These are phyloP conservation scores for Acer negundo DNA, from an alignment of 345 rosid genomes.

Conservation along the genomic window DNA sequence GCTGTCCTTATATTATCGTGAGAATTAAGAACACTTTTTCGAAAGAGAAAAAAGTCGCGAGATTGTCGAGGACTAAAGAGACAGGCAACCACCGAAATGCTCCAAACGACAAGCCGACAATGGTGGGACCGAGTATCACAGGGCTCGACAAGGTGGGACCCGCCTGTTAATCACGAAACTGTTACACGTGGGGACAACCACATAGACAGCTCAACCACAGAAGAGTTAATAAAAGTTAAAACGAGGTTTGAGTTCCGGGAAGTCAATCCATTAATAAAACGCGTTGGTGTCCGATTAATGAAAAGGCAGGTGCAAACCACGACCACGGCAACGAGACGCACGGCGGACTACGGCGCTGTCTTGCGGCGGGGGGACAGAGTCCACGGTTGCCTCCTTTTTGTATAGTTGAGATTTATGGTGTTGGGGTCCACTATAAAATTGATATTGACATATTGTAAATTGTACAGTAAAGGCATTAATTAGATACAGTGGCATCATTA, in stretches of 20 bases:
- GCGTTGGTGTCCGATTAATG: slow-evolving; percentile 13
- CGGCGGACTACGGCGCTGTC: slow-evolving; percentile 24
- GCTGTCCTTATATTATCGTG: not conserved
- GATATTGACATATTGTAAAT: too few species aligned
- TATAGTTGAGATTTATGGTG: not conserved
- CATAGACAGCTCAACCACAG: slow-evolving; percentile 7
- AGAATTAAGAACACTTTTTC: not conserved
- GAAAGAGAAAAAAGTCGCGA: not conserved
- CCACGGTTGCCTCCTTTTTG: not conserved
- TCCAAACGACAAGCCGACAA: slow-evolving; percentile 57
- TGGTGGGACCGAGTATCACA: slow-evolving; percentile 26
- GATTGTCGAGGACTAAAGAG: not conserved
- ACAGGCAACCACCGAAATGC: slow-evolving; percentile 15
- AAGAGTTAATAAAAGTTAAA: too few species aligned
- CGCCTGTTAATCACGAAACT: not conserved
- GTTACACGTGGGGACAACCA: slow-evolving; percentile 15
- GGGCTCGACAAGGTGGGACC: slow-evolving; percentile 28
- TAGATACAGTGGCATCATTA: not conserved
- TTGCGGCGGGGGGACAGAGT: slow-evolving; percentile 6
- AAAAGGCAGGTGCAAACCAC: too few species aligned
- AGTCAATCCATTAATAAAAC: slow-evolving; percentile 1
- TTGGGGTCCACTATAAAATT: not conserved
- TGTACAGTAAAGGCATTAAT: not conserved
- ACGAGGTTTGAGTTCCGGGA: slow-evolving; percentile 16
- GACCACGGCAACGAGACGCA: too few species aligned